Percentiles rank a stretch among this genome's conserved stretches.
phyloP scores from a whole-genome alignment of 192 early-diverging fungal species.

The Blastocladiella britannica region DNA sequence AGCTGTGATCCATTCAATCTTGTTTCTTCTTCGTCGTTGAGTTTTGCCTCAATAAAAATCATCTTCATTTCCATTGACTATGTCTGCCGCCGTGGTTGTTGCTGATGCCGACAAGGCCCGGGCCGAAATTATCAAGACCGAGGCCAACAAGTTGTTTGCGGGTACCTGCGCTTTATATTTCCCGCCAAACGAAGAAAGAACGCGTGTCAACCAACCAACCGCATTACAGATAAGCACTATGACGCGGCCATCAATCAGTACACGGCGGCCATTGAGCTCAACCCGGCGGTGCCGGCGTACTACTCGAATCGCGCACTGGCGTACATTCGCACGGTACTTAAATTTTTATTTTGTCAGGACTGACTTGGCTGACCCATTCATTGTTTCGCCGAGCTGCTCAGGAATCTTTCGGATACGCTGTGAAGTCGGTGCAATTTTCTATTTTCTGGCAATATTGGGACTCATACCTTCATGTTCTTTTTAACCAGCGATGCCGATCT shows the following conservation, averaged over 20 bases:
- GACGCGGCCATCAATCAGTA: conserved; percentile 80
- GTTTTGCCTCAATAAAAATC: too few species aligned
- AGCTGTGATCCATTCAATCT: too few species aligned
- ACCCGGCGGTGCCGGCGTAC: conserved; percentile 65
- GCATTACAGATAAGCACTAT: conserved; percentile 35
- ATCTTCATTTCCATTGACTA: too few species aligned
- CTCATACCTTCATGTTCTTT: conserved; percentile 2
- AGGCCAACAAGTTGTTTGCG: conserved; percentile 48
- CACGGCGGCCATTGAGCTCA: conserved; percentile 60
- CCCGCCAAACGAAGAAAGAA: neutral
- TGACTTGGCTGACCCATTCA: neutral
- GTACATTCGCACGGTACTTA: conserved; percentile 29
- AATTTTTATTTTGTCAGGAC: neutral
- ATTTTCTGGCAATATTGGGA: neutral
- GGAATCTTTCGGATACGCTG: neutral
- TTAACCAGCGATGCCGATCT: conserved; percentile 48
- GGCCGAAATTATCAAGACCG: conserved; percentile 38
- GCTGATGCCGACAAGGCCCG: conserved; percentile 14
- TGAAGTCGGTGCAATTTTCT: neutral
- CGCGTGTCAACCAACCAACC: too few species aligned
- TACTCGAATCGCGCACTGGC: conserved; percentile 86
- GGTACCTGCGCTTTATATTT: conserved; percentile 6
- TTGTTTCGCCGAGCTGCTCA: neutral
- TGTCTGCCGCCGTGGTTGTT: too few species aligned
- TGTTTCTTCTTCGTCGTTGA: too few species aligned